A percentile compares a stretch with the other conserved stretches of the same genome.
phyloP scores from a whole-genome alignment of 2,329 filamentous ascomycete genomes.

The Leptographium radiaticola region DNA sequence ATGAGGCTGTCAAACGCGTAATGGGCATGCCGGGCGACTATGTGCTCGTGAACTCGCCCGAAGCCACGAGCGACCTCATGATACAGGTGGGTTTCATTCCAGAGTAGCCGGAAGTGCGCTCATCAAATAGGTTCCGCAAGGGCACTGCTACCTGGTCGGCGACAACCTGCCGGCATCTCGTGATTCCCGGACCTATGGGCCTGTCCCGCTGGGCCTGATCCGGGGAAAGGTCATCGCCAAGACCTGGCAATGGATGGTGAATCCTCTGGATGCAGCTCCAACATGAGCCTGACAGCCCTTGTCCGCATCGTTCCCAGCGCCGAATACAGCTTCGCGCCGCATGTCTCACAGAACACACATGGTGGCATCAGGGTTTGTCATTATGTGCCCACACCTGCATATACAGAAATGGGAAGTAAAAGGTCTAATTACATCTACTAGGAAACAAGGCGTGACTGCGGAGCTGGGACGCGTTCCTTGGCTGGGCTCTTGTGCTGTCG shows the following conservation, averaged over 20 bases:
- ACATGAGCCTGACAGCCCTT: background rate
- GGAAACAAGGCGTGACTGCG: constrained; percentile 1
- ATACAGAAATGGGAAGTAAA: background rate
- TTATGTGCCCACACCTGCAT: background rate
- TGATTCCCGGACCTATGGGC: constrained; percentile 79
- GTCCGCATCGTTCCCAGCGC: background rate
- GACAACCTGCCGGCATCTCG: constrained; percentile 77
- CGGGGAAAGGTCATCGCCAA: constrained; percentile 66
- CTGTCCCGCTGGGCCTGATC: constrained; percentile 72
- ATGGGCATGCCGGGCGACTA: constrained; percentile 66
- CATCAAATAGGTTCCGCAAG: constrained; percentile 57
- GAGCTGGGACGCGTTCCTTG: constrained; percentile 2
- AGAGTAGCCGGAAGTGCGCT: too few species aligned
- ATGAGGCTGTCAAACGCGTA: constrained; percentile 65
- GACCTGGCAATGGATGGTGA: constrained; percentile 35
- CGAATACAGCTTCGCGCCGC: background rate
- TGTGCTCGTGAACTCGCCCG: constrained; percentile 52
- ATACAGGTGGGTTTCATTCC: constrained; percentile 41
- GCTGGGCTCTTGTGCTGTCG: background rate
- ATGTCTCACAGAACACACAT: background rate
- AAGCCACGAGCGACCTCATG: constrained; percentile 35
- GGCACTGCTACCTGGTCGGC: constrained; percentile 83
- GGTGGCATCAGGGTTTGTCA: background rate
- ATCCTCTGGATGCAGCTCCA: constrained; percentile 13
- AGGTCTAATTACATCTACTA: constrained; percentile 17